Conservation (phyloP, 2,329 filamentous ascomycete species). For the Colletotrichum somersetense region DNA sequence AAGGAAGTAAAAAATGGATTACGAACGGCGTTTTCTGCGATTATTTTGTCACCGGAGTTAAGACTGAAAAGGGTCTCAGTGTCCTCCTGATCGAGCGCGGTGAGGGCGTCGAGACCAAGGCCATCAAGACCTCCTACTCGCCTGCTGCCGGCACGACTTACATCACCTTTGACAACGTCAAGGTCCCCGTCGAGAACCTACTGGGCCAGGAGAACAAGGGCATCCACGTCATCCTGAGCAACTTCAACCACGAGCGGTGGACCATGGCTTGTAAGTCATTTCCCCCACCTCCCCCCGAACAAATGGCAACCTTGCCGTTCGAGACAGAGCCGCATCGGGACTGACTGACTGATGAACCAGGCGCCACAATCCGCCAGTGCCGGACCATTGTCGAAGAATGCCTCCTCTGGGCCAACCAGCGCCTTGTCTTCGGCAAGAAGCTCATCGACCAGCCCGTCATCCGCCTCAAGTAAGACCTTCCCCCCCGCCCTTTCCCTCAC, state of each 20-base stretch:
- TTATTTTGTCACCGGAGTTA: conserved; percentile 86
- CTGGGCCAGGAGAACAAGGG: conserved; percentile 88
- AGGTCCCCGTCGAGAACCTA: conserved; percentile 83
- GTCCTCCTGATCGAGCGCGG: conserved; percentile 81
- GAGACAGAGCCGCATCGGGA: neutral
- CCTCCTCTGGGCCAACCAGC: conserved; percentile 90
- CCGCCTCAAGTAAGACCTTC: conserved; percentile 72
- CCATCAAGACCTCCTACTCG: conserved; percentile 87
- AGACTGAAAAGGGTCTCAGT: conserved; percentile 82
- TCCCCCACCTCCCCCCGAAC: neutral
- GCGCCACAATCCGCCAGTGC: conserved; percentile 72
- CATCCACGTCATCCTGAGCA: conserved; percentile 84
- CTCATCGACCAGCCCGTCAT: conserved; percentile 88
- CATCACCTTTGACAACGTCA: conserved; percentile 88
- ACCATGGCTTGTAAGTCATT: conserved; percentile 73
- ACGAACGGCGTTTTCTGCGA: conserved; percentile 85
- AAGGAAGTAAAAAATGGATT: conserved; percentile 88
- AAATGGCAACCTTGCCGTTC: neutral
- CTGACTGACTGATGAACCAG: conserved; percentile 47
- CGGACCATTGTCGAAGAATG: conserved; percentile 84
- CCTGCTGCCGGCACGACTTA: conserved; percentile 82
- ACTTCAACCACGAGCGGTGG: conserved; percentile 91
- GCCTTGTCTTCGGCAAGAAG: conserved; percentile 85
- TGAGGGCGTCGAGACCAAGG: conserved; percentile 80
- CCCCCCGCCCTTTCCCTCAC: neutral